Percentiles rank a stretch among this genome's conserved stretches.
Evolutionary conservation across 2,329 filamentous ascomycete species (phyloP).

Genomic region (Ophiosphaerella narmari): DNA sequence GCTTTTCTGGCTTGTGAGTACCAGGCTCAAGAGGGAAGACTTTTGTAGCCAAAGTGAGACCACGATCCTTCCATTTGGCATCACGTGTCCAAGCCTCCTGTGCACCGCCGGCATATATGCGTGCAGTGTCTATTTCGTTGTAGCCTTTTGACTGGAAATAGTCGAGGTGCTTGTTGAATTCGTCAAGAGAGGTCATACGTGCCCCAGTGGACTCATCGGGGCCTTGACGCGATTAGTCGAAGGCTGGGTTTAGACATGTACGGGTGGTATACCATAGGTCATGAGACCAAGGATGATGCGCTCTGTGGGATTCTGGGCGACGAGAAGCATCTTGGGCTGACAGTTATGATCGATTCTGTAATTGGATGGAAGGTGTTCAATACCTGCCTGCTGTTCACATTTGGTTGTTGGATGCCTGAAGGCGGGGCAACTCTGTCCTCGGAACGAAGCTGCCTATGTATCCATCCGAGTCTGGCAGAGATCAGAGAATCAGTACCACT

Average conservation of each 20-base stretch:
- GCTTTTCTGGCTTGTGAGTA: conserved; percentile 32
- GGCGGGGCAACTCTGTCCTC: too few relatives aligned
- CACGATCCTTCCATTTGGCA: conserved; percentile 77
- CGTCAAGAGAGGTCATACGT: conserved; percentile 71
- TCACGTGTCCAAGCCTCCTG: conserved; percentile 81
- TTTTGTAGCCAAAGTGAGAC: conserved; percentile 79
- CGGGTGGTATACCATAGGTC: conserved; percentile 65
- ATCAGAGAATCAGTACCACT: background rate
- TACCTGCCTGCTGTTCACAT: too few relatives aligned
- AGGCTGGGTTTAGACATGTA: conserved; percentile 2
- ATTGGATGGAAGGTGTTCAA: too few relatives aligned
- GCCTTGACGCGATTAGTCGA: conserved; percentile 40
- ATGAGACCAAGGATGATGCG: conserved; percentile 83
- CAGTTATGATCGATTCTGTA: too few relatives aligned
- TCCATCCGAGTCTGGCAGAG: too few relatives aligned
- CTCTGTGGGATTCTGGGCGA: conserved; percentile 56
- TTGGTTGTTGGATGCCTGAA: too few relatives aligned
- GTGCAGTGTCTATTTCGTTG: conserved; percentile 83
- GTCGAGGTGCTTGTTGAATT: conserved; percentile 74
- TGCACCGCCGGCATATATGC: conserved; percentile 70
- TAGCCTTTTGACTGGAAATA: conserved; percentile 79
- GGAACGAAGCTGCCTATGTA: too few relatives aligned
- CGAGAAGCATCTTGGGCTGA: conserved; percentile 27
- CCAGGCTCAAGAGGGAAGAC: conserved; percentile 57
- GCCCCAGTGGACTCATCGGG: conserved; percentile 65